Evolutionary conservation across 2,329 filamentous ascomycete genomes (phyloP), one percentile per base, ranked within the genome.

Genomic region (Neofusicoccum ribis): DNA sequence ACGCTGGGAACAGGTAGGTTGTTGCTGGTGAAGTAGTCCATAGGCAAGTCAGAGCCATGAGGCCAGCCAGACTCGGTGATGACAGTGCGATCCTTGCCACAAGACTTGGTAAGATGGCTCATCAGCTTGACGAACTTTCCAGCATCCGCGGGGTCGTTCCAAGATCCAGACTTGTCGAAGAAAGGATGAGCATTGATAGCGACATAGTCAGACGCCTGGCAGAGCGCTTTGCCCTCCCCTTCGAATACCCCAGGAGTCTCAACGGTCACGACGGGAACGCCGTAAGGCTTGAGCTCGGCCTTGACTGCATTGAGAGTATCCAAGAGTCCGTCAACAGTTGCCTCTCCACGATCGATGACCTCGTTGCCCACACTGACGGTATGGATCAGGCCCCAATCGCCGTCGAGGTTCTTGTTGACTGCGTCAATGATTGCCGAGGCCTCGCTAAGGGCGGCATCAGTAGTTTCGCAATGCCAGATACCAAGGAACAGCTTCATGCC

Each of bases 31-130:
- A 65, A 65, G 37, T 34, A 47, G 14, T 9, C 14, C 5, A 43
- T 3, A 9, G 23, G 9, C 15, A 41, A 20, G 7, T 80, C 70
- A 17, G 92, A 92, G 69, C 86, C 77, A 74, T 86, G 88, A 47
- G 92, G 92, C 92, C 92, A 97, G 59, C 93, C 93, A 3, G 89
- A 89, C 81, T 96, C 93, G 1, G 91, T 92, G 69, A 96, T 88
- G 43, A 94, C 82, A 37, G 91, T 84, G 51, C 84, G 82, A 77
- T 92, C 89, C 69, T 79, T 79, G 27, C 79, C 78, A 60, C 84
- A 86, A 3, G 79, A 80, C 3, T 79, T 79, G 66, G 89, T 79
- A 6, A 70, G 74, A 34, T 80, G 72, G 6, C 81, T 84, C 68
- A 89, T 87, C 31, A 81, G 80, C 44, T 81, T 76, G 44, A 93